Evolutionary conservation across 177 flowering plant species (phyloP), one percentile per base, ranked within the genome.

Genomic region (Vitis hybrid): DNA sequence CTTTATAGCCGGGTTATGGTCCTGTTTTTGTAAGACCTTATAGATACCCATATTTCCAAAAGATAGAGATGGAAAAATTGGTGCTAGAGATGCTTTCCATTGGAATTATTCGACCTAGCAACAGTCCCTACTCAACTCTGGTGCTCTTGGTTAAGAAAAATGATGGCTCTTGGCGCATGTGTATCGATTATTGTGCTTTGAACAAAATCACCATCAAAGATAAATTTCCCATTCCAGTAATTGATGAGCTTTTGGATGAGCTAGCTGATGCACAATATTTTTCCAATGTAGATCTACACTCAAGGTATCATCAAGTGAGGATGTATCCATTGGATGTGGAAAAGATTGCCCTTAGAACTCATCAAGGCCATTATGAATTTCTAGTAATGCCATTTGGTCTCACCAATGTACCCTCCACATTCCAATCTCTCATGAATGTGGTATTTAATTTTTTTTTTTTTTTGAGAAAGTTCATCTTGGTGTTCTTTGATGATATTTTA

Each of bases 401-500:
- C 5, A 59, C 62, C 62, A 59, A 59, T 21, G 21, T 10, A 4
- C 23, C 21, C 5, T 10, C 62, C 12, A 59, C 62, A 4, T 18
- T 18, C 23, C 12, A 59, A 21, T 5, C 12, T 15, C 21, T 21
- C 4, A 59, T 40, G 7, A 40, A 1, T 7, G 26, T 5, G 12
- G 21, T 59, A 17, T 21, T 59, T 21, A 9, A 58, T 14, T 26
- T 26, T 26, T 26, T 26, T 26, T 23, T 23, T 26, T 23, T 23
- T 23, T 26, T 26, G 30, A 26, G 30, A 26, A 59, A 59, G 10
- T 59, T 14, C 14, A 17, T 59, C 7, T 2, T 59, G 23, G 62
- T 59, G 5, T 59, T 59, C 26, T 59, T 59, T 59, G 62, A 59
- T 59, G 62, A 59, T 10, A 17, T 59, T 17, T 10, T 59, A 11